These are phyloP conservation scores for Fomitopsis betulina DNA, from an alignment of 1,284 basidiomycete genomes.

Conservation along the genomic window DNA sequence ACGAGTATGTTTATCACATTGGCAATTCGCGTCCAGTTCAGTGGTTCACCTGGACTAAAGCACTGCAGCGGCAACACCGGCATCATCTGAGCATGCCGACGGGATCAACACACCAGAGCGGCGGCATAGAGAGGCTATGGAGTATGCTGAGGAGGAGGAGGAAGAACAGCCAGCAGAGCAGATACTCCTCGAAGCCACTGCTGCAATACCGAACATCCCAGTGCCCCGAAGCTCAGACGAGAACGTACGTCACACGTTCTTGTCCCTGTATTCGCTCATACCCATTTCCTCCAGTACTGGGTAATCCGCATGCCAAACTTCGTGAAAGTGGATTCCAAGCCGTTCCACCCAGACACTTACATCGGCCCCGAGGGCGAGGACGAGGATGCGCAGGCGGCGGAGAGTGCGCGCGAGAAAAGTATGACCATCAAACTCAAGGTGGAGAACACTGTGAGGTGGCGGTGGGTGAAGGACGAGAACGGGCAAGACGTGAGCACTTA, in stretches of 20 bases:
- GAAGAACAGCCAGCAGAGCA: constrained; percentile 51
- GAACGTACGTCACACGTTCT: constrained; percentile 43
- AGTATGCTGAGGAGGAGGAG: constrained; percentile 74
- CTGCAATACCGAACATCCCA: constrained; percentile 75
- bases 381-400: constrained; percentile 50
- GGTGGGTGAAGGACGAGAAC: constrained; percentile 73
- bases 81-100: constrained; percentile 43
- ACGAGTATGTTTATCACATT: constrained; percentile 15
- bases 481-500: constrained; percentile 59
- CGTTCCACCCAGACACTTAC: constrained; percentile 79
- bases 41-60: constrained; percentile 3
- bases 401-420: constrained; percentile 61
- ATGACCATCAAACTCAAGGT: constrained; percentile 83
- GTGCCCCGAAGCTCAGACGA: constrained; percentile 23
- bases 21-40: background rate
- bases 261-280: background rate
- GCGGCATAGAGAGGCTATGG: constrained; percentile 62
- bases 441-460: constrained; percentile 89
- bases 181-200: constrained; percentile 58
- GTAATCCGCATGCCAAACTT: constrained; percentile 82
- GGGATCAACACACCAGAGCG: constrained; percentile 66
- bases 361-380: constrained; percentile 77
- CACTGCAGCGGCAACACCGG: constrained; percentile 19
- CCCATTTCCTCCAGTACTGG: constrained; percentile 54
- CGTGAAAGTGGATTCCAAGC: constrained; percentile 76